phyloP scores from a whole-genome alignment of 225 moss, liverwort and hornwort species.

The Thuidium tamariscinum region DNA sequence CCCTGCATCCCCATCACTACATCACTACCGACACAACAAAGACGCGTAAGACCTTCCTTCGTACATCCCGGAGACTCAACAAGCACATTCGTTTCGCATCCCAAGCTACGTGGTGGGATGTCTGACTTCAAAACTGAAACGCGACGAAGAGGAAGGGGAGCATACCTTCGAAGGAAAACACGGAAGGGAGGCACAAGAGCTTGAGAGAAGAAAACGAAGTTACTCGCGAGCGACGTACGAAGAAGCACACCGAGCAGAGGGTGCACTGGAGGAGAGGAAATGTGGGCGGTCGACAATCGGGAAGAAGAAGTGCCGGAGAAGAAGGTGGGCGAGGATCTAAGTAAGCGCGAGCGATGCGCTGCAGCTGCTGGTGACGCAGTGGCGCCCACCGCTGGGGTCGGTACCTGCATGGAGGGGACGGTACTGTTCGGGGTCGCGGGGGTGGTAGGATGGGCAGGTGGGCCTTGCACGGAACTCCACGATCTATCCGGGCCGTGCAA shows the following conservation, averaged over 20 bases:
- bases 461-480: background rate
- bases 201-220: background rate
- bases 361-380: background rate
- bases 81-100: background rate
- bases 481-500: background rate
- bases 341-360: slow-evolving; percentile 19
- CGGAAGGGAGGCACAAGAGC: background rate
- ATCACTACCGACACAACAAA: background rate
- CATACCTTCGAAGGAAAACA: background rate
- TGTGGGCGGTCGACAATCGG: background rate
- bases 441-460: background rate
- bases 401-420: background rate
- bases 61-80: background rate
- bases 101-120: background rate
- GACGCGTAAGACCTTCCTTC: background rate
- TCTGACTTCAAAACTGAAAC: background rate
- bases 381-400: background rate
- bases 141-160: background rate
- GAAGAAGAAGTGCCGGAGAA: background rate
- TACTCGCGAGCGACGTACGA: no score
- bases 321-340: background rate
- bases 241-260: background rate
- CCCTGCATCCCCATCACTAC: background rate
- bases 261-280: background rate
- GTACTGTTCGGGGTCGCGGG: background rate